phyloP scores from a whole-genome alignment of 768 basidiomycete genomes.

The Lepiota brunneoincarnata region DNA sequence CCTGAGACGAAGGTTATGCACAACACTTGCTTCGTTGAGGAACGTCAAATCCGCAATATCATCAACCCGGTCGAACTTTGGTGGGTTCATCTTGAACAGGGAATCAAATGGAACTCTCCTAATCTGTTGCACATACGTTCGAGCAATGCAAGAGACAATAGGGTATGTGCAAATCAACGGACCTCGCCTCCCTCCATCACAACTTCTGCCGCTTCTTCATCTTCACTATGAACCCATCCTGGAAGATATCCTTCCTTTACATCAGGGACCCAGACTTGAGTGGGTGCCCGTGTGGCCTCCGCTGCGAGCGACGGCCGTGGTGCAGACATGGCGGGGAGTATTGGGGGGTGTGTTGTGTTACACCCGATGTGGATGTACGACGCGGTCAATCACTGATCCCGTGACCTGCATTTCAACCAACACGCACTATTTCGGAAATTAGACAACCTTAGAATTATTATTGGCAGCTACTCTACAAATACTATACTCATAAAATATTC shows the following conservation, averaged over 20 bases:
- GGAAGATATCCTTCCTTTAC: constrained; percentile 89
- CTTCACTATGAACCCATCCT: constrained; percentile 89
- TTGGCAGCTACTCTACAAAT: constrained; percentile 1
- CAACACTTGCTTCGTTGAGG: constrained; percentile 97
- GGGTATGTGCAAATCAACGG: constrained; percentile 18
- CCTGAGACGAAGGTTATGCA: constrained; percentile 92
- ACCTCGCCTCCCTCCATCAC: constrained; percentile 88
- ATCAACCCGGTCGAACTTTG: constrained; percentile 96
- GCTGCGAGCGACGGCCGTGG: constrained; percentile 48
- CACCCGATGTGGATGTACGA: background rate
- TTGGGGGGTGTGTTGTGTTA: background rate
- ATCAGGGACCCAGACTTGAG: constrained; percentile 96
- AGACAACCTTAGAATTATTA: background rate
- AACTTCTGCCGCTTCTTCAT: constrained; percentile 78
- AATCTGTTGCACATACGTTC: constrained; percentile 22
- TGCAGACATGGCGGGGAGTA: constrained; percentile 38
- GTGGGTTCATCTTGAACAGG: constrained; percentile 95
- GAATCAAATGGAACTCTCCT: constrained; percentile 69
- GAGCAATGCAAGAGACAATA: constrained; percentile 2
- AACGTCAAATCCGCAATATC: constrained; percentile 98
- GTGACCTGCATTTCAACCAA: constrained; percentile 14
- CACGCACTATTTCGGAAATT: constrained; percentile 11
- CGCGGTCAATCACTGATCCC: constrained; percentile 11
- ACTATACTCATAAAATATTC: background rate
- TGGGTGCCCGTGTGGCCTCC: constrained; percentile 81